phyloP scores from a whole-genome alignment of 1,284 basidiomycete species.

The Ustilago hordei region DNA sequence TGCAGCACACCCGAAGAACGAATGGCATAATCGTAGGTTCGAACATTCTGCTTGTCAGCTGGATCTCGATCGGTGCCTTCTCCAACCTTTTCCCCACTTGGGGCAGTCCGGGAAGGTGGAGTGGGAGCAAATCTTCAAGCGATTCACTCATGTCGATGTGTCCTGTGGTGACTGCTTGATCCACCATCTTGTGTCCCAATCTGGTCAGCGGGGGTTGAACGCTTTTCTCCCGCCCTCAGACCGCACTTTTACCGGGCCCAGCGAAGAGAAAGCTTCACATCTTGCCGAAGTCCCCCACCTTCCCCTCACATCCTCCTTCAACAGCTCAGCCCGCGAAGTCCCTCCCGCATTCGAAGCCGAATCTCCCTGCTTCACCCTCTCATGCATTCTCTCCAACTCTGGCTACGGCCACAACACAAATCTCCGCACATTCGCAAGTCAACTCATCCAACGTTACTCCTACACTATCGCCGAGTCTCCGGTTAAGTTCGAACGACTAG shows the following conservation, averaged over 20 bases:
- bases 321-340: conserved; percentile 1
- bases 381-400: conserved; percentile 28
- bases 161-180: conserved; percentile 56
- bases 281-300: conserved; percentile 30
- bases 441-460: conserved; percentile 49
- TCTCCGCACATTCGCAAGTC: conserved; percentile 27
- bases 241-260: conserved; percentile 15
- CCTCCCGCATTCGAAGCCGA: conserved; percentile 18
- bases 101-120: conserved; percentile 6
- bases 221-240: conserved; percentile 40
- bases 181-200: conserved; percentile 36
- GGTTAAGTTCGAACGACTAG: conserved; percentile 34
- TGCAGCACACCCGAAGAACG: conserved; percentile 4
- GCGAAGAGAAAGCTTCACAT: background rate
- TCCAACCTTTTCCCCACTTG: conserved; percentile 7
- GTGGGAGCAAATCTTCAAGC: conserved; percentile 49
- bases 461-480: conserved; percentile 46
- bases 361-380: conserved; percentile 28
- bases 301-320: conserved; percentile 34
- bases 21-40: conserved; percentile 27
- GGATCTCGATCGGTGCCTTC: conserved; percentile 35
- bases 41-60: conserved; percentile 38
- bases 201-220: conserved; percentile 34
- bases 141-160: conserved; percentile 31
- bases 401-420: conserved; percentile 19